Percentiles rank a stretch among this genome's conserved stretches.
Conservation (phyloP, 148 eudicot genomes). For the Vaccinium macrocarpon region DNA sequence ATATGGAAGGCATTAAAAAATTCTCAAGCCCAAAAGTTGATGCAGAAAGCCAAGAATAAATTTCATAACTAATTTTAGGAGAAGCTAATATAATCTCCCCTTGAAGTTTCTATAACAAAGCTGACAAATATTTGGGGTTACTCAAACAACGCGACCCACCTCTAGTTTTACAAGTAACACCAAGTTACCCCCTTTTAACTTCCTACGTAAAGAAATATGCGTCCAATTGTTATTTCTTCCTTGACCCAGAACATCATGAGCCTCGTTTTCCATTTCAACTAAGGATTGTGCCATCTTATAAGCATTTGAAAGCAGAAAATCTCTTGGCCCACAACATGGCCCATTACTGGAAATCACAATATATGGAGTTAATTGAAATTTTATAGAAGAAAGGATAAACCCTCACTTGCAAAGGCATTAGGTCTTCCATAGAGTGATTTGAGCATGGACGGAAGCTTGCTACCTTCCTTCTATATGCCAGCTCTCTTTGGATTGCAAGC, state of each 20-base stretch:
- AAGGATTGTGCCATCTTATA: not conserved
- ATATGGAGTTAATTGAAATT: not conserved
- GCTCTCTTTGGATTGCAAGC: constrained; percentile 46
- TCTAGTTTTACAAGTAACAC: not conserved
- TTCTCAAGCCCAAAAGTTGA: not conserved
- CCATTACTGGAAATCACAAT: not conserved
- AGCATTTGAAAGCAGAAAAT: constrained; percentile 1
- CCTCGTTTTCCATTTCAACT: not conserved
- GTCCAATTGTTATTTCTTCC: not conserved
- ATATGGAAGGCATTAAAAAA: not conserved
- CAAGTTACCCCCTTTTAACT: not conserved
- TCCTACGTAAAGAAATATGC: not conserved
- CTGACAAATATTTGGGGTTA: not conserved
- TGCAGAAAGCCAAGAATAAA: not conserved
- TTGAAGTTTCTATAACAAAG: not conserved
- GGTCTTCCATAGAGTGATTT: not conserved
- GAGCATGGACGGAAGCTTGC: constrained; percentile 10
- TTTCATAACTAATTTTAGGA: not conserved
- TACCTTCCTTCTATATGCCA: constrained; percentile 28
- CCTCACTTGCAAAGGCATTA: constrained; percentile 24
- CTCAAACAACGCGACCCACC: not conserved
- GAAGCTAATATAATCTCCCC: not conserved
- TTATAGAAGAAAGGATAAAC: not conserved
- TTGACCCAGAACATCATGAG: not conserved
- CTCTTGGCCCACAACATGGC: not conserved